A percentile compares a stretch with the other conserved stretches of the same genome.
Conservation (phyloP, 192 early-diverging fungal genomes). For the Backusella morwellensis region DNA sequence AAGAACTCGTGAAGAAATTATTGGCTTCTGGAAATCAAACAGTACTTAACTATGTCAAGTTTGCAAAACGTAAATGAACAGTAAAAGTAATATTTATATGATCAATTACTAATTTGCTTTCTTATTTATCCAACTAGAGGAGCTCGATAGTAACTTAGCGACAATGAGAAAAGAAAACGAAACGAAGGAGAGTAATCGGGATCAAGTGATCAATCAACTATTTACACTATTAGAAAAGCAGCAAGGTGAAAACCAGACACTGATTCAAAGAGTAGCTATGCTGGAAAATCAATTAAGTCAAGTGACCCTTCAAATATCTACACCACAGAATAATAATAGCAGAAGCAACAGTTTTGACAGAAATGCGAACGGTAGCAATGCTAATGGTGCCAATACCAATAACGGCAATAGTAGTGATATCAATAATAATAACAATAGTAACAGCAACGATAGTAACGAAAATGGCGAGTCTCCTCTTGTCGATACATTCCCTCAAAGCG, state of each 20-base stretch:
- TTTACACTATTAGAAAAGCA: not conserved
- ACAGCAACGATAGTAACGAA: no score
- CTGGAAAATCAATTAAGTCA: not conserved
- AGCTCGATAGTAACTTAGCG: not conserved
- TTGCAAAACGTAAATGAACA: not conserved
- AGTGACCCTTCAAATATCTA: not conserved
- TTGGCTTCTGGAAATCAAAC: not conserved
- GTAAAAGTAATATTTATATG: not conserved
- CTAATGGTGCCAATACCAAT: not conserved
- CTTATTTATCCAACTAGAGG: not conserved
- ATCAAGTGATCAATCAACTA: not conserved
- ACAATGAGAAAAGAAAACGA: not conserved
- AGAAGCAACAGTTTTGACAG: not conserved
- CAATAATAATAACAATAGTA: not conserved
- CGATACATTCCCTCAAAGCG: no score
- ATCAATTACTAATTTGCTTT: not conserved
- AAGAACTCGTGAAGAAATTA: conserved; percentile 14
- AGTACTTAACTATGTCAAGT: not conserved
- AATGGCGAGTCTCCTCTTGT: no score
- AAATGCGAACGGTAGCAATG: no score
- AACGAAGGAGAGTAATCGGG: not conserved
- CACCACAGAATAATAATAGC: not conserved
- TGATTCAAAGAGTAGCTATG: not conserved
- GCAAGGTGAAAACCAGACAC: not conserved
- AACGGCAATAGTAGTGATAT: not conserved